phyloP scores from a whole-genome alignment of 73 alveolate species.

The Uronychia binucleata region DNA sequence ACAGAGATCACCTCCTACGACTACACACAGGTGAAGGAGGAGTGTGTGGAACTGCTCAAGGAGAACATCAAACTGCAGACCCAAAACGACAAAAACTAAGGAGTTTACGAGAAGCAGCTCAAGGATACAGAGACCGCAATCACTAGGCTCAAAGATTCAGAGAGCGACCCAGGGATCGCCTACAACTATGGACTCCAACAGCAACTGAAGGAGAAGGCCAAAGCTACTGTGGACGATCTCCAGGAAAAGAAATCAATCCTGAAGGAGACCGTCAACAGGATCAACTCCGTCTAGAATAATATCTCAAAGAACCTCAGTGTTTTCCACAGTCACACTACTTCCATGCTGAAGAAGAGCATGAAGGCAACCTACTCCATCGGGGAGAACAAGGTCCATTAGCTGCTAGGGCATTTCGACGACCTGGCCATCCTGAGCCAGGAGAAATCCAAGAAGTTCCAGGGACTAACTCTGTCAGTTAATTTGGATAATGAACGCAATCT shows the following conservation, averaged over 20 bases:
- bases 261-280: background rate
- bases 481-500: background rate
- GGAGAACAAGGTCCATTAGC: background rate
- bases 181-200: background rate
- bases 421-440: background rate
- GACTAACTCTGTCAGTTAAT: background rate
- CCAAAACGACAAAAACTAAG: background rate
- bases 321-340: background rate
- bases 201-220: background rate
- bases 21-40: background rate
- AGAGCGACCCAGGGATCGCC: background rate
- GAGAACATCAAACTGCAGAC: background rate
- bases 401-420: background rate
- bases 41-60: background rate
- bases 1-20: background rate
- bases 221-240: background rate
- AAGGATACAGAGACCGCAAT: constrained; percentile 2
- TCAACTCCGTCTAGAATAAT: background rate
- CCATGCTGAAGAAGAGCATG: background rate
- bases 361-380: background rate
- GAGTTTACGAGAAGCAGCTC: background rate
- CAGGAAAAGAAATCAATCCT: background rate
- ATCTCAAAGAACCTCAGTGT: background rate
- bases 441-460: background rate
- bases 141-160: background rate